Percentiles rank a stretch among this genome's conserved stretches.
phyloP scores from a whole-genome alignment of 1,284 basidiomycete genomes.

The Ceratobasidium sp. region DNA sequence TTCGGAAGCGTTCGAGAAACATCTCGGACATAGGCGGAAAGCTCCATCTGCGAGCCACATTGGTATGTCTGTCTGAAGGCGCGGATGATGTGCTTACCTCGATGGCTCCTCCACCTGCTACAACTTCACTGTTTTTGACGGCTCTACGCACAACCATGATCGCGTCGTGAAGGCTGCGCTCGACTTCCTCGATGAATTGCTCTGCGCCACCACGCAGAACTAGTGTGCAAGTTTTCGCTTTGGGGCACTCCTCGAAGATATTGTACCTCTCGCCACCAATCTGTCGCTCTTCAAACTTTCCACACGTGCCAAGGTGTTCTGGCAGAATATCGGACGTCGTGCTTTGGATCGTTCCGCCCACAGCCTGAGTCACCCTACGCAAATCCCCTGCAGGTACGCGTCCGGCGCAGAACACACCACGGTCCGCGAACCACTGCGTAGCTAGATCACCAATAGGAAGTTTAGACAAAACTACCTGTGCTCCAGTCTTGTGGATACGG shows the following conservation, averaged over 20 bases:
- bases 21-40: slow-evolving; percentile 92
- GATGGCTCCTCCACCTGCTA: slow-evolving; percentile 97
- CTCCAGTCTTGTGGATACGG: slow-evolving; percentile 95
- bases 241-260: slow-evolving; percentile 91
- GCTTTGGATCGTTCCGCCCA: slow-evolving; percentile 94
- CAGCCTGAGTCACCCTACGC: slow-evolving; percentile 94
- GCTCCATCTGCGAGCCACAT: slow-evolving; percentile 81
- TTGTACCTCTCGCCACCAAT: slow-evolving; percentile 99
- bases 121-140: slow-evolving; percentile 94
- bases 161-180: slow-evolving; percentile 96
- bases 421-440: slow-evolving; percentile 99
- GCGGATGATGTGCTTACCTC: slow-evolving; percentile 71
- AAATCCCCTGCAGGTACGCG: slow-evolving; percentile 93
- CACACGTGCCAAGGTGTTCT: slow-evolving; percentile 94
- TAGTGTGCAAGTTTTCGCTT: slow-evolving; percentile 98
- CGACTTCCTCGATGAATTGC: slow-evolving; percentile 99
- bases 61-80: slow-evolving; percentile 15
- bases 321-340: slow-evolving; percentile 93
- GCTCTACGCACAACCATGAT: slow-evolving; percentile 99
- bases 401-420: slow-evolving; percentile 99
- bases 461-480: slow-evolving; percentile 97
- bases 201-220: slow-evolving; percentile 96
- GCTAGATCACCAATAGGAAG: slow-evolving; percentile 98
- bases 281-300: slow-evolving; percentile 92
- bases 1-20: slow-evolving; percentile 94